phyloP scores from a whole-genome alignment of 768 basidiomycete genomes.

The Pisolithus orientalis region DNA sequence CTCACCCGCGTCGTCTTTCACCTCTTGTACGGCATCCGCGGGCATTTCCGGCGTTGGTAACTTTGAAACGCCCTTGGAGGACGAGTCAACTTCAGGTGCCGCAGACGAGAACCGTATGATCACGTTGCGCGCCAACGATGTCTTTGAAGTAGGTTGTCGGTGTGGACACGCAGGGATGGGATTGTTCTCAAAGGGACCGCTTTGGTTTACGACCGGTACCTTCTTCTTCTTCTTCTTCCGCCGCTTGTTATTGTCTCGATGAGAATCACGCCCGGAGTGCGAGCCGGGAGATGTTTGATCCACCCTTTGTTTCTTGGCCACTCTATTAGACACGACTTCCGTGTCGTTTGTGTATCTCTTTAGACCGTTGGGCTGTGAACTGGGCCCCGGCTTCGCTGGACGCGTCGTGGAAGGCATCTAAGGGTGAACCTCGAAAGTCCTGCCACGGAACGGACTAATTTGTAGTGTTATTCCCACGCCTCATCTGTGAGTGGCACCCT shows the following conservation, averaged over 20 bases:
- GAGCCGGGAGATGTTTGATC: conserved; percentile 12
- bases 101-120: conserved; percentile 22
- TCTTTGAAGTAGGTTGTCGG: conserved; percentile 6
- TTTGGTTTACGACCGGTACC: conserved; percentile 14
- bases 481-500: neutral
- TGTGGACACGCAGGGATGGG: conserved; percentile 1
- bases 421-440: neutral
- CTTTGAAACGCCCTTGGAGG: neutral
- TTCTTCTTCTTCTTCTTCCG: conserved; percentile 26
- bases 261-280: conserved; percentile 11
- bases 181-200: conserved; percentile 7
- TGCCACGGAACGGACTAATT: no score
- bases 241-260: conserved; percentile 18
- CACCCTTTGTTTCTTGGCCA: conserved; percentile 20
- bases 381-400: conserved; percentile 11
- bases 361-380: neutral
- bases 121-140: conserved; percentile 17
- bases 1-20: neutral
- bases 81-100: conserved; percentile 8
- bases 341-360: conserved; percentile 8
- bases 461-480: neutral
- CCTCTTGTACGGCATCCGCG: neutral
- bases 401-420: conserved; percentile 23
- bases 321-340: conserved; percentile 13
- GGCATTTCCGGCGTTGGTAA: neutral